Base-by-base conservation (phyloP, 139 green algal species). In the Chlorella vulgaris region DNA sequence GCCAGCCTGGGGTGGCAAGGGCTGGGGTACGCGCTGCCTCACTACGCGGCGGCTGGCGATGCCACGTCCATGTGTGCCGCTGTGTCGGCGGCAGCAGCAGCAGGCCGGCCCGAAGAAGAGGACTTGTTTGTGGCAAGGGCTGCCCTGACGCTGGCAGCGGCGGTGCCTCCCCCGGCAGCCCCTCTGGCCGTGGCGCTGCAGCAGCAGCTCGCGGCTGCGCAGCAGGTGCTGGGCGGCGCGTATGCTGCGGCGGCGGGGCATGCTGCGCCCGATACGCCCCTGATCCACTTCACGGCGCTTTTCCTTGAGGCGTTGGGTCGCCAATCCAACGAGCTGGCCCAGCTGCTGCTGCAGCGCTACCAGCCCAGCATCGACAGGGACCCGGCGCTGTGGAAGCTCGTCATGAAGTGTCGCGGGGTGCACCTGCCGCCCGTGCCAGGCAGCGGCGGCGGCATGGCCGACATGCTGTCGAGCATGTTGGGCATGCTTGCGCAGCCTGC, bases 1-100 rank as follows among this genome's bases (percentile, higher is more conserved):
- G 36, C n/a, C 13, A n/a, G 26, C 13, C 47, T 87, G 24, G 78
- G 83, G 10, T 87, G 83, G 83, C 81, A 76, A 35, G 78, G 83
- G n/a, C 50, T 87, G 40, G 78, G 78, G 40, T 60, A 47, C 13
- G 78, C 70, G 36, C 36, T 82, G 42, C 78, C 78, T 31, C 74
- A 87, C 26, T 81, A 78, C 24, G 70, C 70, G 7, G 58, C 43
- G 7, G 76, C 78, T 28, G 55, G 77, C 40, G 78, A 87, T 62
- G 42, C 38, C 4, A 28, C 61, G 19, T n/a, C 66, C 28, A 40
- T 80, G 28, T 58, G 50, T 10, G 55, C 77, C 7, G 77, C 75
- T 2, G 31, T 87, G 10, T 26, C 66, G 31, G 47, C 78, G 1
- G 77, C 78, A 15, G 69, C 58, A 24, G 51, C 38, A 4, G 26